Conservation (phyloP, 345 rosid species). For the Gossypioides kirkii region DNA sequence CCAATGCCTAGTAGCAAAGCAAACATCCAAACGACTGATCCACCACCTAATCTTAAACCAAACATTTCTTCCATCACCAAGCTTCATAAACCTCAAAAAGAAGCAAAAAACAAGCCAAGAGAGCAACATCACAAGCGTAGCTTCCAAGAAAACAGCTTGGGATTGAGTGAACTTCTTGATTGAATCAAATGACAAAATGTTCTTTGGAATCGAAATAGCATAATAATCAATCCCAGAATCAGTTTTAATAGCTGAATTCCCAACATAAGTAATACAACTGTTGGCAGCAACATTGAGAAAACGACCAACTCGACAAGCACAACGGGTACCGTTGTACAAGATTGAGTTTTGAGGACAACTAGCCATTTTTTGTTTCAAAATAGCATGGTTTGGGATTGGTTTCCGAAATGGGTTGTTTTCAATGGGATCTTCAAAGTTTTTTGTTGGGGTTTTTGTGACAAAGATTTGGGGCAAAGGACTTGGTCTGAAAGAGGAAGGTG, state of each 20-base stretch:
- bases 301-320: constrained; percentile 75
- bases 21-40: constrained; percentile 82
- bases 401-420: not conserved
- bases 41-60: constrained; percentile 92
- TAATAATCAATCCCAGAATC: constrained; percentile 47
- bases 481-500: not conserved
- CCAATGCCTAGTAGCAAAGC: constrained; percentile 95
- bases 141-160: constrained; percentile 91
- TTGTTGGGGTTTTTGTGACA: not conserved
- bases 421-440: not conserved
- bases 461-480: not conserved
- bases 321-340: constrained; percentile 56
- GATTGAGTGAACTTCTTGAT: constrained; percentile 80
- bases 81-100: constrained; percentile 64
- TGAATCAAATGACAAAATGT: constrained; percentile 64
- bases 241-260: constrained; percentile 34
- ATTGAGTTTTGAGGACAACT: constrained; percentile 56
- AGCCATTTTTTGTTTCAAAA: constrained; percentile 6
- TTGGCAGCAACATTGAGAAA: constrained; percentile 42
- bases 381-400: not conserved
- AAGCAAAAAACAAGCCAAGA: constrained; percentile 73
- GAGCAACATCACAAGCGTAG: constrained; percentile 60
- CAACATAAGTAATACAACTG: constrained; percentile 44
- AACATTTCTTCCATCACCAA: constrained; percentile 57
- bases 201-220: constrained; percentile 47